Base-by-base conservation (phyloP, 1,139 yeast genomes). In the Wickerhamiella pararugosa region DNA sequence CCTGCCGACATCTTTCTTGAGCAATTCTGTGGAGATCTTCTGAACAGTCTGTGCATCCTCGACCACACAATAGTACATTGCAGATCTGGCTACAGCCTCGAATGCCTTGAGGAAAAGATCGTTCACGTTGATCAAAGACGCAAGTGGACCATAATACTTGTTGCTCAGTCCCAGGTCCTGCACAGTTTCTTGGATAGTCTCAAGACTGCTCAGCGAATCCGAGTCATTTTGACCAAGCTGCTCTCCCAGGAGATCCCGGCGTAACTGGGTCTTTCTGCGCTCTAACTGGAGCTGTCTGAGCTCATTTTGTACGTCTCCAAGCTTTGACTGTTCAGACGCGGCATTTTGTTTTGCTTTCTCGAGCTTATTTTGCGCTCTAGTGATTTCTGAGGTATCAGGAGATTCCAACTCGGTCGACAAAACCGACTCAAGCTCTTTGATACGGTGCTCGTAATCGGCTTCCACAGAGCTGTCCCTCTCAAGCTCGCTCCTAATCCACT, bases 41-140 rank as follows among this genome's bases (percentile, higher is more conserved):
- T 84, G 69, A 0, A 97, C 97, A 1, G 95, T 83, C 39, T 72
- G 76, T 51, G 87, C 96, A 37, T 71, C 76, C 54, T 86, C 95
- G 10, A 90, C 97, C 10, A 90, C 92, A 33, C 87, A 75, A 58
- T 90, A 86, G 55, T 86, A 87, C 40, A 90, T 63, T 2, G 94
- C 72, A 47, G 74, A 77, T 1, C 97, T 97, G 9, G 94, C 96
- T 37, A 84, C 73, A 4, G 81, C 90, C 56, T 90, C 98, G 1
- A 79, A 81, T 1, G 97, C 94, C 1, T 78, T 70, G 54, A 79
- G 79, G 57, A 84, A 87, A 52, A 82, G 83, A 43, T 81, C 87
- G 51, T 79, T 79, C 2, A 84, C 90, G 44, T 69, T 70, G 46
- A 90, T 79, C 32, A 90, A 64, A 49, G 86, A 94, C 30, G 93